A percentile compares a stretch with the other conserved stretches of the same genome.
Conservation (phyloP, 2,329 filamentous ascomycete genomes). For the Diaporthe sp. region DNA sequence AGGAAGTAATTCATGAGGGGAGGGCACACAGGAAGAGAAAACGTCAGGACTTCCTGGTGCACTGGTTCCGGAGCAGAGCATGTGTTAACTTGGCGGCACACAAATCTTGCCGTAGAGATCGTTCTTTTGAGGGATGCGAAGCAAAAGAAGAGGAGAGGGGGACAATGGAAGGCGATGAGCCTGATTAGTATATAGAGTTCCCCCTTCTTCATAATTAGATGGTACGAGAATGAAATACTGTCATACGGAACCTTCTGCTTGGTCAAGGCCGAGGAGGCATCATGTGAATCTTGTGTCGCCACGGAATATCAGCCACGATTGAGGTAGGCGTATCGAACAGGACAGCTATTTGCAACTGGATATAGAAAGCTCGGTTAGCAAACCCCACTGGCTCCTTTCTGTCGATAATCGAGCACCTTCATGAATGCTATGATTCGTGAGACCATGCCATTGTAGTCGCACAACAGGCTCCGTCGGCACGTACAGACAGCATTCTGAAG, state of each 20-base stretch:
- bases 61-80: not conserved
- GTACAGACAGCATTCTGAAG: not conserved
- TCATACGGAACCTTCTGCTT: not conserved
- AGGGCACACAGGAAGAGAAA: accelerated
- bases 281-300: not conserved
- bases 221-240: not conserved
- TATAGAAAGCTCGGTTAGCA: too few species aligned
- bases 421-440: not conserved
- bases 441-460: not conserved
- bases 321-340: too few species aligned
- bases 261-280: not conserved
- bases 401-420: too few species aligned
- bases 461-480: too few species aligned
- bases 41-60: accelerated
- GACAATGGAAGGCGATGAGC: not conserved
- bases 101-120: not conserved
- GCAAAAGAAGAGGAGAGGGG: not conserved
- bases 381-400: too few species aligned
- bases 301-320: too few species aligned
- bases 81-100: not conserved
- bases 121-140: not conserved
- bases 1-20: too few species aligned
- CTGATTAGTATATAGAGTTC: not conserved
- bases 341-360: too few species aligned
- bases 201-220: not conserved